Base-by-base conservation (phyloP, 2,329 filamentous ascomycete genomes). In the Alternaria alternata region DNA sequence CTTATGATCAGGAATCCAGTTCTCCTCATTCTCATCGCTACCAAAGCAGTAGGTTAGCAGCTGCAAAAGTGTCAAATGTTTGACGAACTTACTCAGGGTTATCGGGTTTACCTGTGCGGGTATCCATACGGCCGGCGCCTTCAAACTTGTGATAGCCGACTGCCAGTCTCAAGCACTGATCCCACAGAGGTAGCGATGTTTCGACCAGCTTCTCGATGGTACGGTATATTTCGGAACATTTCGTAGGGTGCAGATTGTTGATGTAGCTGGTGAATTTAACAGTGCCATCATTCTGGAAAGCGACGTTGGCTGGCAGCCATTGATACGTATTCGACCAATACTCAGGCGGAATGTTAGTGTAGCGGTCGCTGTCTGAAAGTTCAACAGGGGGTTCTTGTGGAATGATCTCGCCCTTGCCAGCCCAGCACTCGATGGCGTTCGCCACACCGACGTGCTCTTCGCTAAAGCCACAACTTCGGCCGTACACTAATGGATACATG, bases 401-500 rank as follows among this genome's bases (percentile, higher is more conserved):
- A n/a, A 58, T 58, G 58, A 76, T 20, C 1, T 70, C 64, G 5
- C 79, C 79, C 28, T 66, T 71, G 7, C 75, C 78, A 11, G 65
- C 69, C 59, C 68, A 76, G 5, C 69, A 53, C 3, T 48, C 22
- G 5, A 73, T 62, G 22, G 74, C 77, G 30, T 77, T 69, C 1
- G 66, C 47, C 5, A 81, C 61, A 0, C 69, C 60, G 3, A 79
- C 72, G 2, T 57, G 63, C 4, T 68, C 70, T 5, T 76, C 66
- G 34, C 54, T 30, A 22, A 87, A 65, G 4, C 81, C 78, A 3
- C 79, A 78, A 2, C 81, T 82, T 14, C 75, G 74, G 0, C 85
- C 86, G 64, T 86, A 88, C 1, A 86, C 71, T 0, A 91, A 73
- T 0, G 88, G 87, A 64, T 83, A 91, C 7, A 91, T 78, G 0